Percentiles rank a stretch among this genome's conserved stretches.
phyloP scores from a whole-genome alignment of 192 early-diverging fungal species.

The Backusella westeae region DNA sequence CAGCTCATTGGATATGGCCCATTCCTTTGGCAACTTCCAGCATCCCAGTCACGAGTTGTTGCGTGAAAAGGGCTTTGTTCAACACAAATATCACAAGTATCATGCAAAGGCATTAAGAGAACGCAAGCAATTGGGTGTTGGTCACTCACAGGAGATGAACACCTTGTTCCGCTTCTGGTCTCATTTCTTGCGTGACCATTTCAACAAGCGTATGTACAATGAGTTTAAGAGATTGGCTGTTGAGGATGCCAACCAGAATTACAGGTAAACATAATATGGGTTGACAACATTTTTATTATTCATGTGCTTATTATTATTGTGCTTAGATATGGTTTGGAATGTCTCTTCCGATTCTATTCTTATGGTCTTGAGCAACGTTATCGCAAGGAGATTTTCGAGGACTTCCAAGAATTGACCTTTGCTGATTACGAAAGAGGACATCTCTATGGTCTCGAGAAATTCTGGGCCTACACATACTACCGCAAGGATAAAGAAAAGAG shows the following conservation, averaged over 20 bases:
- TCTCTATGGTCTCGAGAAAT: constrained; percentile 92
- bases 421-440: constrained; percentile 72
- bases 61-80: constrained; percentile 96
- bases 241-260: constrained; percentile 82
- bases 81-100: constrained; percentile 96
- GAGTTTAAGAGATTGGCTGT: constrained; percentile 91
- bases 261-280: constrained; percentile 47
- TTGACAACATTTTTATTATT: background rate
- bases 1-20: constrained; percentile 51
- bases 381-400: constrained; percentile 79
- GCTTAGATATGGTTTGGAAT: constrained; percentile 85
- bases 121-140: constrained; percentile 85
- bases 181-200: constrained; percentile 96
- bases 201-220: constrained; percentile 89
- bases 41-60: constrained; percentile 93
- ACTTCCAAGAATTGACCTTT: constrained; percentile 84
- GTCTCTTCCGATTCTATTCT: constrained; percentile 96
- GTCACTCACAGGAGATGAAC: constrained; percentile 96
- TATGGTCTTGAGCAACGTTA: constrained; percentile 93
- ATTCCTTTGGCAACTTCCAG: constrained; percentile 63
- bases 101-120: constrained; percentile 91
- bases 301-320: background rate
- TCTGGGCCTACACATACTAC: constrained; percentile 93
- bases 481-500: constrained; percentile 78
- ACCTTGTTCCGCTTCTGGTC: constrained; percentile 95